These are phyloP conservation scores for Lathyrus oleraceus DNA, from an alignment of 306 rosid species.

Conservation along the genomic window DNA sequence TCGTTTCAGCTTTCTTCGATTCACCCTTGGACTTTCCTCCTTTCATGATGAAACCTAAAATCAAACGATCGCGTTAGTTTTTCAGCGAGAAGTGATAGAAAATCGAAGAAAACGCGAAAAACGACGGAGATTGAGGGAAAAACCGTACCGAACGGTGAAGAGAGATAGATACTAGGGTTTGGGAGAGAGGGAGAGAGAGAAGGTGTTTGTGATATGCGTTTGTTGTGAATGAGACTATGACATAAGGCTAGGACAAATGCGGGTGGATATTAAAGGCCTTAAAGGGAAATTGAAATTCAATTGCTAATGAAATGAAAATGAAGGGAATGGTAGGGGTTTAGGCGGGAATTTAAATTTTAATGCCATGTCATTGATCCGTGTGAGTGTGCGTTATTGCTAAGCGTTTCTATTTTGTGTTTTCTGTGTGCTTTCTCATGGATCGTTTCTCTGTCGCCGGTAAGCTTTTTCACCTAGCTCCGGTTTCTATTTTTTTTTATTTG, in stretches of 20 bases:
- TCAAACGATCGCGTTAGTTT: slow-evolving; percentile 31
- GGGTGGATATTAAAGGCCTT: slow-evolving; percentile 48
- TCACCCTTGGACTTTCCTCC: slow-evolving; percentile 68
- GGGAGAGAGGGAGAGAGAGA: slow-evolving; percentile 28
- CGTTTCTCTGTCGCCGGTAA: background rate
- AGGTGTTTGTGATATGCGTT: background rate
- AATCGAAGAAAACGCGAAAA: slow-evolving; percentile 2
- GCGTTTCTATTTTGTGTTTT: slow-evolving; percentile 41
- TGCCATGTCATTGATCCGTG: slow-evolving; percentile 76
- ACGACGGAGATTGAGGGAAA: background rate
- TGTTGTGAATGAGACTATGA: slow-evolving; percentile 14
- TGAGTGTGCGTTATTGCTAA: slow-evolving; percentile 48
- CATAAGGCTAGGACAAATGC: slow-evolving; percentile 28
- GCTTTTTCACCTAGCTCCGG: background rate
- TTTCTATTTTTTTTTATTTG: too few species aligned
- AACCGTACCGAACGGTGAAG: slow-evolving; percentile 30
- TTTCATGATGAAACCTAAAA: slow-evolving; percentile 71
- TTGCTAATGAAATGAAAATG: slow-evolving; percentile 66
- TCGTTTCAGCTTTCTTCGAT: slow-evolving; percentile 65
- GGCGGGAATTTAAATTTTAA: slow-evolving; percentile 81
- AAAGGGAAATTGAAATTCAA: slow-evolving; percentile 79
- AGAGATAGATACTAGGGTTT: slow-evolving; percentile 46
- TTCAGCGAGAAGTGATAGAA: background rate
- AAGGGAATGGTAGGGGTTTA: slow-evolving; percentile 51
- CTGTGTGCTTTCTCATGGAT: slow-evolving; percentile 28